These are phyloP conservation scores for Trametes sp. DNA, from an alignment of 1,284 basidiomycete genomes.

Conservation along the genomic window DNA sequence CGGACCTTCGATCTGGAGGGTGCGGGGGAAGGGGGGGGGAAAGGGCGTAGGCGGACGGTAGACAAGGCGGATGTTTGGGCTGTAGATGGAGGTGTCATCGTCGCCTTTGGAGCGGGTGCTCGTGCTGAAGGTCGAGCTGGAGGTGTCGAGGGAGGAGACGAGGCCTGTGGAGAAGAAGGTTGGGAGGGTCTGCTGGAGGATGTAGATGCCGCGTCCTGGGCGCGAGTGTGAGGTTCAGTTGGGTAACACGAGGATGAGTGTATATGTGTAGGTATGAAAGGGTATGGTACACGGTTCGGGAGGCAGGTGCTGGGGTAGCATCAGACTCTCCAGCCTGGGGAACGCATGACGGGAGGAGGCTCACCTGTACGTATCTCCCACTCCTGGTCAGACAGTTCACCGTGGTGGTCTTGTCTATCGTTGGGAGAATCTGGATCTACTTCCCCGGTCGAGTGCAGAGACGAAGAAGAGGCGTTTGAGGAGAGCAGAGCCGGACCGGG, in stretches of 20 bases:
- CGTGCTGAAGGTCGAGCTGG: slow-evolving; percentile 15
- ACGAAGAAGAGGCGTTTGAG: not conserved
- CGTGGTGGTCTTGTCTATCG: slow-evolving; percentile 14
- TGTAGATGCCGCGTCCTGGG: slow-evolving; percentile 72
- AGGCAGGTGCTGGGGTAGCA: slow-evolving; percentile 22
- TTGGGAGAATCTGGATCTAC: not conserved
- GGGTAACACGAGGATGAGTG: too few relatives aligned
- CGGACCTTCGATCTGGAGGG: slow-evolving; percentile 72
- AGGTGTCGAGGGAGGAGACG: slow-evolving; percentile 59
- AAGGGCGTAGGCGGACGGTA: slow-evolving; percentile 73
- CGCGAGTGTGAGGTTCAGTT: not conserved
- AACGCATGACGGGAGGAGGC: slow-evolving; percentile 5
- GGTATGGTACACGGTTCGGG: too few relatives aligned
- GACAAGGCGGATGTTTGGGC: slow-evolving; percentile 40
- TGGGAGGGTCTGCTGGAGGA: slow-evolving; percentile 73
- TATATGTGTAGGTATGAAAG: not conserved
- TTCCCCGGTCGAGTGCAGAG: not conserved
- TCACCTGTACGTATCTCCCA: slow-evolving; percentile 61
- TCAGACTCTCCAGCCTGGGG: slow-evolving; percentile 19
- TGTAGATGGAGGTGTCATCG: slow-evolving; percentile 42
- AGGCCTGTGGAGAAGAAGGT: slow-evolving; percentile 77
- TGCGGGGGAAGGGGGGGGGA: slow-evolving; percentile 73
- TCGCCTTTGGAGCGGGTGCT: slow-evolving; percentile 14
- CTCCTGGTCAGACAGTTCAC: slow-evolving; percentile 46
- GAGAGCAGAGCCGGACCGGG: not conserved